phyloP scores from a whole-genome alignment of 2,329 filamentous ascomycete species.

The Colletotrichum agaves region DNA sequence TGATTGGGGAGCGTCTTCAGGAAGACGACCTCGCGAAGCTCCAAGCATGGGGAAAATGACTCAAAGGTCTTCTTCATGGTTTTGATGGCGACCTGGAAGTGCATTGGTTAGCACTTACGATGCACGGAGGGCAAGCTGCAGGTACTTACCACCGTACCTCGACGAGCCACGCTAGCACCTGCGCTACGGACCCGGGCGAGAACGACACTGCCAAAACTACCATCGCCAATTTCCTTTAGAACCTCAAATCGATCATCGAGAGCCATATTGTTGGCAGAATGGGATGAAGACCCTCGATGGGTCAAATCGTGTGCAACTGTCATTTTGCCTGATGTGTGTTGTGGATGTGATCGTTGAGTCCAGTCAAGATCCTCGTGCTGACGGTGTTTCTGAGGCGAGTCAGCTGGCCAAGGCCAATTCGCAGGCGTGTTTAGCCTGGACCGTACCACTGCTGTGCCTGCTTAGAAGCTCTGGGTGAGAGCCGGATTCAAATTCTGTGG shows the following conservation, averaged over 20 bases:
- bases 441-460: conserved; percentile 42
- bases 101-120: conserved; percentile 9
- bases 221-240: conserved; percentile 97
- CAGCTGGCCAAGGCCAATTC: conserved; percentile 37
- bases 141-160: conserved; percentile 87
- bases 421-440: conserved; percentile 39
- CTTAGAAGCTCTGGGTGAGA: conserved; percentile 51
- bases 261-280: conserved; percentile 64
- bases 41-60: conserved; percentile 87
- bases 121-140: conserved; percentile 12
- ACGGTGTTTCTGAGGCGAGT: conserved; percentile 35
- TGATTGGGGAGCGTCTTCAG: conserved; percentile 88
- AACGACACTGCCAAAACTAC: conserved; percentile 96
- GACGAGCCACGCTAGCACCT: conserved; percentile 86
- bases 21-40: conserved; percentile 97
- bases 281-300: conserved; percentile 71
- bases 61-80: conserved; percentile 99
- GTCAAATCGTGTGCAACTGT: conserved; percentile 80
- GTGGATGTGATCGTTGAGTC: conserved; percentile 37
- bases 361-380: conserved; percentile 37
- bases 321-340: conserved; percentile 63
- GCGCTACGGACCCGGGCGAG: conserved; percentile 91
- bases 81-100: conserved; percentile 89
- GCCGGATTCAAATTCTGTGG: conserved; percentile 47
- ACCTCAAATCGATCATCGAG: conserved; percentile 97